A percentile compares a stretch with the other conserved stretches of the same genome.
Conservation (phyloP, 805 yeast genomes). For the Yamadazyma olivae region DNA sequence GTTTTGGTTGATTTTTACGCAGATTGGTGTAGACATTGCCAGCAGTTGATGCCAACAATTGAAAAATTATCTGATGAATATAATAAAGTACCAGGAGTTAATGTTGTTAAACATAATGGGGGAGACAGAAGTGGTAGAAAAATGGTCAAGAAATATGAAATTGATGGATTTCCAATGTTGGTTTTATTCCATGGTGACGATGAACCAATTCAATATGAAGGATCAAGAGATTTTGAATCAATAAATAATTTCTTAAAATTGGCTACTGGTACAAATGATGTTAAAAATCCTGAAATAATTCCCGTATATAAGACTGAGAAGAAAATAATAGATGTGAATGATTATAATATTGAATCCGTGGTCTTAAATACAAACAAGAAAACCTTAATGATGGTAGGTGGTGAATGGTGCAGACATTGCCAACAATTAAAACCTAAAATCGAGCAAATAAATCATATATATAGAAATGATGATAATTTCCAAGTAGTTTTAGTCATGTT, state of each 20-base stretch:
- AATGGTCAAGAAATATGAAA: constrained; percentile 47
- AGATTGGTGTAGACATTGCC: constrained; percentile 73
- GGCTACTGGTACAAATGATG: constrained; percentile 21
- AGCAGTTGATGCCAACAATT: constrained; percentile 51
- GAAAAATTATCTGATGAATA: constrained; percentile 32
- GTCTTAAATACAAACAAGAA: constrained; percentile 31
- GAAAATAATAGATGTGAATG: constrained; percentile 19
- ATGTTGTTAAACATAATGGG: constrained; percentile 50
- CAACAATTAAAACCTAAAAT: constrained; percentile 49
- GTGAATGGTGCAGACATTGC: constrained; percentile 62
- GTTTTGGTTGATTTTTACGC: constrained; percentile 54
- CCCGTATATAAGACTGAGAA: constrained; percentile 3
- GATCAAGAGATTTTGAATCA: constrained; percentile 49
- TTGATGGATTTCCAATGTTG: constrained; percentile 66
- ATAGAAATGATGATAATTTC: constrained; percentile 29
- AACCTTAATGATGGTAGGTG: constrained; percentile 52
- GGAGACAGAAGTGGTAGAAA: constrained; percentile 54
- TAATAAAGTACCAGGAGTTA: constrained; percentile 33
- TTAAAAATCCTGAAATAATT: constrained; percentile 7
- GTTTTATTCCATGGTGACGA: constrained; percentile 51
- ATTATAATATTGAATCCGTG: constrained; percentile 40
- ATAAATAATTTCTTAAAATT: constrained; percentile 52
- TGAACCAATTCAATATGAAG: constrained; percentile 54
- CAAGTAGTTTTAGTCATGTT: constrained; percentile 11
- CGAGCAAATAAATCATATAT: constrained; percentile 43